phyloP scores from a whole-genome alignment of 2,329 filamentous ascomycete species.

The Cadophora sp. region DNA sequence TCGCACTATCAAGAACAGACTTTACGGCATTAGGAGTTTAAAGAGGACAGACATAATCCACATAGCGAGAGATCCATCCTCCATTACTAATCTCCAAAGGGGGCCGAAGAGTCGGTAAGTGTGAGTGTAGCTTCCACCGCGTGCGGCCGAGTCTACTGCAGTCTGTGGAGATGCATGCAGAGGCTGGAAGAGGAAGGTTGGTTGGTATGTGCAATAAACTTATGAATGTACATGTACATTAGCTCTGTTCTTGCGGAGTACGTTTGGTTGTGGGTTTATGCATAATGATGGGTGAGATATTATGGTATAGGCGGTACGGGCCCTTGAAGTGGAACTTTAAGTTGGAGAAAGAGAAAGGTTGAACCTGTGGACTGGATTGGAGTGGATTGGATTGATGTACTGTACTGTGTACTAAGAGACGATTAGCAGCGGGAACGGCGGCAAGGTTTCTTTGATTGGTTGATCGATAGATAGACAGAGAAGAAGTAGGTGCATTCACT shows the following conservation, averaged over 20 bases:
- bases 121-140: background rate
- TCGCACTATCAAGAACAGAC: too few species aligned
- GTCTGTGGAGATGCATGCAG: background rate
- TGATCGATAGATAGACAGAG: too few species aligned
- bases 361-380: background rate
- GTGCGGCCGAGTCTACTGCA: background rate
- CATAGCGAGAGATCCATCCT: too few species aligned
- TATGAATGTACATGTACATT: too few species aligned
- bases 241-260: too few species aligned
- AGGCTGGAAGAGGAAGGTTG: conserved; percentile 1
- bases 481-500: background rate
- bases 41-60: too few species aligned
- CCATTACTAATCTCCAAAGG: too few species aligned
- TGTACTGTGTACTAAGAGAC: background rate
- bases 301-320: conserved; percentile 4
- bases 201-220: too few species aligned
- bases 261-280: background rate
- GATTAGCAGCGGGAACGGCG: conserved; percentile 4
- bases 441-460: background rate
- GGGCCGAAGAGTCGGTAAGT: too few species aligned
- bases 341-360: background rate
- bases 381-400: too few species aligned
- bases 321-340: background rate
- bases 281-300: background rate
- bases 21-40: too few species aligned